A percentile compares a stretch with the other conserved stretches of the same genome.
Conservation (phyloP, 306 rosid species). For the Prunus mume region DNA sequence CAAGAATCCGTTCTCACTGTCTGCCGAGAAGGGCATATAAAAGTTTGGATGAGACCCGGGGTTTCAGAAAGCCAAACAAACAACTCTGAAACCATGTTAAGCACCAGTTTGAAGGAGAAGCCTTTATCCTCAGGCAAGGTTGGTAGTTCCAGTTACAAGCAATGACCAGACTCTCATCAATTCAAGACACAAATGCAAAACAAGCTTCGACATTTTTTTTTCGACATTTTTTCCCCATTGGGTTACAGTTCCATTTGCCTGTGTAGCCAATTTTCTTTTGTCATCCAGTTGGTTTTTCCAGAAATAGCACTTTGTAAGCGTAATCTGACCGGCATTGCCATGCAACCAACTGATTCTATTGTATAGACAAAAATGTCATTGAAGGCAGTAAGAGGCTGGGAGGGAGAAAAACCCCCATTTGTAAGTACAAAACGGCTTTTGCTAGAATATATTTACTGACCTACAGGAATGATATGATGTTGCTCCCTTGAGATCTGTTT, state of each 20-base stretch:
- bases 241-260: slow-evolving; percentile 23
- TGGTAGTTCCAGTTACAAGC: slow-evolving; percentile 53
- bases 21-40: slow-evolving; percentile 93
- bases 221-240: neutral
- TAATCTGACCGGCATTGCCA: slow-evolving; percentile 5
- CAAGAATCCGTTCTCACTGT: slow-evolving; percentile 82
- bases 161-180: slow-evolving; percentile 36
- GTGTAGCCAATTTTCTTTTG: slow-evolving; percentile 33
- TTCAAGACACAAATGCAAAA: slow-evolving; percentile 19
- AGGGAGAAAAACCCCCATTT: slow-evolving; percentile 40
- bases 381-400: slow-evolving; percentile 59
- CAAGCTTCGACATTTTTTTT: slow-evolving; percentile 16
- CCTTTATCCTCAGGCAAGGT: slow-evolving; percentile 51
- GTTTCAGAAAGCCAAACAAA: slow-evolving; percentile 55
- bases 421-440: slow-evolving; percentile 60
- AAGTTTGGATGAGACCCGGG: slow-evolving; percentile 84
- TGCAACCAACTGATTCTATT: slow-evolving; percentile 49
- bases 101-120: slow-evolving; percentile 65
- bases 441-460: slow-evolving; percentile 42
- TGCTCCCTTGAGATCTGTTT: slow-evolving; percentile 38
- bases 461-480: slow-evolving; percentile 54
- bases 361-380: slow-evolving; percentile 63
- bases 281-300: slow-evolving; percentile 38
- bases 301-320: slow-evolving; percentile 9
- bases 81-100: slow-evolving; percentile 45